Base-by-base conservation (phyloP, 805 yeast species). In the Lipomyces orientalis region DNA sequence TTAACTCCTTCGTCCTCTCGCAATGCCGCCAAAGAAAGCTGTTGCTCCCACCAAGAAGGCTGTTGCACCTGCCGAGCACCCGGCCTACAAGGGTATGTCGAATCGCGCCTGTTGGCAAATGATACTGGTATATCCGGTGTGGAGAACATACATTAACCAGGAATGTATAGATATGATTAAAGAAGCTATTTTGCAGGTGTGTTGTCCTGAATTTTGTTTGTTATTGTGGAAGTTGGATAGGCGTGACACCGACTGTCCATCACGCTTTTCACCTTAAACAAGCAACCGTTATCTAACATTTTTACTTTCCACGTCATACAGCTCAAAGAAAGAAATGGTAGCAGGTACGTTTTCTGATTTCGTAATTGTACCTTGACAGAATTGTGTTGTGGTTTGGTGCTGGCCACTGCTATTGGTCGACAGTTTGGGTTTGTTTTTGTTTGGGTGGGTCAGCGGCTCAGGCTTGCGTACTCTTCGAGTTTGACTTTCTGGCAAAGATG, bases 301-400 rank as follows among this genome's bases (percentile, higher is more conserved):
- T 4, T 52, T 37, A 2, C n/a, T 58, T 46, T 37, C 14, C 19
- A 37, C 19, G 6, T 34, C 12, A 76, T 83, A 52, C 82, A 89
- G 60, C 84, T 91, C 75, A 89, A 90, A 75, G 93, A 90, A 76
- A 88, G 96, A 81, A 89, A 85, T 69, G 97, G 97, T 37, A 65
- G 70, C 66, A 69, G 71, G 71, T 66, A 59, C 55, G 70, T 58
- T 12, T 43, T 34, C 34, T 8, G 4, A n/a, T 19, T 19, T 52
- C 51, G 22, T 29, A 5, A 19, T n/a, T 37, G 16, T 8, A 33
- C 9, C 14, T 14, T 31, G 19, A n/a, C 49, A 14, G 49, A 8
- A 43, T 55, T 55, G 12, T 54, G 52, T 39, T 54, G 54, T 49
- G 54, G 37, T 34, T 33, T 31, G 31, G 43, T 52, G 60, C 43